Evolutionary conservation across 306 rosid genomes (phyloP).

Genomic region (Gastrolobium bilobum): DNA sequence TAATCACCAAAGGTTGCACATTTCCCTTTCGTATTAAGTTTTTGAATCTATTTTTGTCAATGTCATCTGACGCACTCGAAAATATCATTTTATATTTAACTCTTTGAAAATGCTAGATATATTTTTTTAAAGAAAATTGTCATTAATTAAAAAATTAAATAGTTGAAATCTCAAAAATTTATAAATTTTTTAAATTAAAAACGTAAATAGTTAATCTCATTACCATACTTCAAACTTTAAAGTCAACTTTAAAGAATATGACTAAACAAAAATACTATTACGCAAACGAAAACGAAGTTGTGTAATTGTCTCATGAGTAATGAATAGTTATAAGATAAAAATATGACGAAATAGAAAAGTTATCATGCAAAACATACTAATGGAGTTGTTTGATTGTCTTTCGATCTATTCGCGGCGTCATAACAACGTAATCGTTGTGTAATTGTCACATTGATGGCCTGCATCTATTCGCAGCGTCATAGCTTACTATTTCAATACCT

Average conservation of each 20-base stretch:
- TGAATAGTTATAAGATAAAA: background rate
- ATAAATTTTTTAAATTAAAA: background rate
- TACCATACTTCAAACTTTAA: background rate
- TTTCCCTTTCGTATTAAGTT: slow-evolving; percentile 37
- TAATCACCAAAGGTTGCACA: slow-evolving; percentile 44
- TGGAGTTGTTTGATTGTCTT: too few relatives aligned
- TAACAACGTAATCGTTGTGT: background rate
- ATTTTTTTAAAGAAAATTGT: background rate
- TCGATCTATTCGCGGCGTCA: too few relatives aligned
- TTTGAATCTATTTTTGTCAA: slow-evolving; percentile 11
- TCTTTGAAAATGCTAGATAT: background rate
- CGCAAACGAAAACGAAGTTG: background rate
- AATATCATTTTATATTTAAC: background rate
- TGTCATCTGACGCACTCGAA: background rate
- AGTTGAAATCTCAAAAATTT: background rate
- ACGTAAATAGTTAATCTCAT: background rate
- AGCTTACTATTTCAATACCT: background rate
- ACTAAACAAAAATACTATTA: background rate
- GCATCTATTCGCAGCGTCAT: background rate
- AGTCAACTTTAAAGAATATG: slow-evolving; percentile 15
- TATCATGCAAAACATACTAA: background rate
- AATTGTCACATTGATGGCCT: background rate
- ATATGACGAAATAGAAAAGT: background rate
- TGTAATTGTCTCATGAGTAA: too few relatives aligned
- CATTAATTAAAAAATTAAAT: background rate